A percentile compares a stretch with the other conserved stretches of the same genome.
phyloP scores from a whole-genome alignment of 768 basidiomycete species.

The Suillus discolor region DNA sequence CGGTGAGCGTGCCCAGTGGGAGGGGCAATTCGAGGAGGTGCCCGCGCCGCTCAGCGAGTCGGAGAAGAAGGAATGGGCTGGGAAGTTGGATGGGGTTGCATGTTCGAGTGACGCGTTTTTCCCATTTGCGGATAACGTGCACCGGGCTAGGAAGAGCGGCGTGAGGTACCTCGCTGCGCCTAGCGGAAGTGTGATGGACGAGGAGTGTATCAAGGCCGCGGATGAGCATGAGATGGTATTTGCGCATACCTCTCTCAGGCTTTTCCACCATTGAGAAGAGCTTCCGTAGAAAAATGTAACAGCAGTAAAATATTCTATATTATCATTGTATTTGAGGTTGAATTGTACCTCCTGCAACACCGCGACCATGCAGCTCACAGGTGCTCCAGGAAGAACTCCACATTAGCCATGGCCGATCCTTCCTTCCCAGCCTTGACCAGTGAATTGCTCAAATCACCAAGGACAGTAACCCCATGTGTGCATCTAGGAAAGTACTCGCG shows the following conservation, averaged over 20 bases:
- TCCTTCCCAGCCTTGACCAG: conserved; percentile 63
- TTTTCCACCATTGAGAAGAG: conserved; percentile 82
- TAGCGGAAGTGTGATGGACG: conserved; percentile 96
- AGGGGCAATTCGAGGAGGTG: conserved; percentile 74
- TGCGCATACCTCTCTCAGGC: conserved; percentile 81
- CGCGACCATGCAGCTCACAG: conserved; percentile 15
- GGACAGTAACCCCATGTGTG: conserved; percentile 56
- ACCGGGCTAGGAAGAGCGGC: conserved; percentile 89
- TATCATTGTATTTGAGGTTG: conserved; percentile 14
- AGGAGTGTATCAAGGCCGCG: conserved; percentile 93
- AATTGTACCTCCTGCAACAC: no score
- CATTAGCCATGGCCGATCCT: conserved; percentile 58
- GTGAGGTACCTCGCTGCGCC: conserved; percentile 91
- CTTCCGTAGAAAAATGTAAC: not conserved
- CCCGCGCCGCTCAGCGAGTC: conserved; percentile 65
- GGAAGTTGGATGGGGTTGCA: conserved; percentile 78
- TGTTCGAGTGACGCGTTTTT: conserved; percentile 99
- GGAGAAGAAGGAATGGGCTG: conserved; percentile 78
- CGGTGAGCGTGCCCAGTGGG: conserved; percentile 90
- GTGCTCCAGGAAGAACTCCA: conserved; percentile 53
- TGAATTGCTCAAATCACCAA: conserved; percentile 48
- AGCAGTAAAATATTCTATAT: not conserved
- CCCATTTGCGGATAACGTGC: conserved; percentile 99
- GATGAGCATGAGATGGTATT: conserved; percentile 93
- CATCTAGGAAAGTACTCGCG: conserved; percentile 50